Percentiles rank a stretch among this genome's conserved stretches.
Conservation (phyloP, 1,284 basidiomycete species). For the Puccinia coronata region DNA sequence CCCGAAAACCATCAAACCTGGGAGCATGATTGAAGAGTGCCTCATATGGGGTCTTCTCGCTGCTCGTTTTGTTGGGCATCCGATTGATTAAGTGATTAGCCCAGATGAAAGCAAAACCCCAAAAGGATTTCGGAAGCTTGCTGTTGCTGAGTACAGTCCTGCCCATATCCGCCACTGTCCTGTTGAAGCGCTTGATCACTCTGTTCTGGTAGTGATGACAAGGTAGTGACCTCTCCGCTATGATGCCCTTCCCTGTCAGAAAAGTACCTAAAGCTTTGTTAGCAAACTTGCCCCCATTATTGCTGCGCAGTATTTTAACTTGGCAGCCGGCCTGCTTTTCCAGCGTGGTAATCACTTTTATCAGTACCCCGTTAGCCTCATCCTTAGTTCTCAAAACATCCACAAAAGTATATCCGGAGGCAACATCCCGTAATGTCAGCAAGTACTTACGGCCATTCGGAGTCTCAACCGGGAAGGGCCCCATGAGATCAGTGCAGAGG, state of each 20-base stretch:
- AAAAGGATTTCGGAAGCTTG: too few relatives aligned
- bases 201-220: slow-evolving; percentile 32
- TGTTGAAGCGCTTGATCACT: not conserved
- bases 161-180: not conserved
- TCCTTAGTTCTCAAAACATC: not conserved
- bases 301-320: too few relatives aligned
- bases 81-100: too few relatives aligned
- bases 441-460: not conserved
- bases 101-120: too few relatives aligned
- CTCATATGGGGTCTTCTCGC: too few relatives aligned
- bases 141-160: too few relatives aligned
- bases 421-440: not conserved
- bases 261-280: not conserved
- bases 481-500: not conserved
- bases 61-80: too few relatives aligned
- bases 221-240: not conserved
- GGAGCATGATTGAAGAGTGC: too few relatives aligned
- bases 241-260: not conserved
- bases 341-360: not conserved
- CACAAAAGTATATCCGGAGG: not conserved
- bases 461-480: not conserved
- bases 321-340: too few relatives aligned
- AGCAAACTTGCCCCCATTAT: too few relatives aligned
- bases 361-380: too few relatives aligned
- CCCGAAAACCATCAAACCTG: too few relatives aligned